Evolutionary conservation across 164 flowering plant species (phyloP), one percentile per base, ranked within the genome.

Genomic region (Stephania cephalantha): DNA sequence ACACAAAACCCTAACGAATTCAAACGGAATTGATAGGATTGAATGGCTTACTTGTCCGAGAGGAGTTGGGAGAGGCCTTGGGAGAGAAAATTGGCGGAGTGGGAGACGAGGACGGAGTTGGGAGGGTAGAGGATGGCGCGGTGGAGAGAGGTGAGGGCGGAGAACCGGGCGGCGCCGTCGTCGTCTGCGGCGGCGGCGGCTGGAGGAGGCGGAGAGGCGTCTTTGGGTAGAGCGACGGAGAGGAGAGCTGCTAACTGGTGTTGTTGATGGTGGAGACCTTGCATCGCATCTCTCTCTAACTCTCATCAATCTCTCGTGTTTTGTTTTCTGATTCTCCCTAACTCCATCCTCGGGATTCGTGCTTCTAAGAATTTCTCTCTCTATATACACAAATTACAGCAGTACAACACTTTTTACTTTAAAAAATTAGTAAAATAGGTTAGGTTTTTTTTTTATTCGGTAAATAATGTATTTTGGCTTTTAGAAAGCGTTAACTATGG

Each of bases 191-290:
- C 18, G 67, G 35, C 29, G 9, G 66, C 53, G 53, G 53, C 53
- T 3, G 66, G 74, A 3, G 10, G 74, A 3, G 9, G 66, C 53
- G 53, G 53, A 12, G 55, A 79, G 75, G 86, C 91, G 55, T 50
- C 55, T 73, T 91, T 89, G 71, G 92, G 90, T 35, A 88, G 91
- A 12, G 92, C 97, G 8, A 77, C 89, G 71, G 92, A 77, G 79
- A 95, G 94, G 10, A 92, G 94, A 68, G 92, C 88, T 6, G 88
- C 97, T 44, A 95, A 86, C 73, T 94, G 95, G 71, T 92, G 97
- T 63, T 91, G 97, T 44, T 90, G 97, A 67, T 87, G 97, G 53
- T 92, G 97, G 64, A 90, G 89, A n/a, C 93, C 87, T 84, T 94
- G 97, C 97, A 92, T 92, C 81, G 52, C 81, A 17, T 69, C 63